These are phyloP conservation scores for Cyamopsis tetragonoloba DNA, from an alignment of 306 rosid species.

Conservation along the genomic window DNA sequence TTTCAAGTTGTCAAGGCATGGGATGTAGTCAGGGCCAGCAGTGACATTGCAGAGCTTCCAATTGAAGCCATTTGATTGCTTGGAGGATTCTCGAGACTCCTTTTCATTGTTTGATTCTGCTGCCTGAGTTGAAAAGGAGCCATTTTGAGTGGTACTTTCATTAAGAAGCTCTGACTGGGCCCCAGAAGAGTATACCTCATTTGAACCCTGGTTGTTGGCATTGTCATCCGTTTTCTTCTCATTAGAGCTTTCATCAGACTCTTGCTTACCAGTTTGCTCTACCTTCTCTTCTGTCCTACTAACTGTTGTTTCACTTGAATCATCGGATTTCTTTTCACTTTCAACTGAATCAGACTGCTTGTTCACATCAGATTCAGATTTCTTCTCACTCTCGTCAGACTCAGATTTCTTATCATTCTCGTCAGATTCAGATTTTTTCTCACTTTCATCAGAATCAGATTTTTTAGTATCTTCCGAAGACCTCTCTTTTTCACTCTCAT, in stretches of 20 bases:
- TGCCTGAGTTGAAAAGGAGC: constrained; percentile 80
- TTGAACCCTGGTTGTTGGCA: constrained; percentile 40
- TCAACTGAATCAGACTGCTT: constrained; percentile 34
- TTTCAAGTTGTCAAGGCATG: constrained; percentile 92
- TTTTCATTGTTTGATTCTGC: constrained; percentile 79
- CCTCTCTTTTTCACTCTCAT: constrained; percentile 27
- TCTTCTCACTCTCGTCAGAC: constrained; percentile 30
- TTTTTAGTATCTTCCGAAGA: constrained; percentile 25
- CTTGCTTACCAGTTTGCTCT: constrained; percentile 45
- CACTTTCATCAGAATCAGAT: not conserved
- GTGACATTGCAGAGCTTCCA: constrained; percentile 91
- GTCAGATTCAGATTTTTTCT: constrained; percentile 34
- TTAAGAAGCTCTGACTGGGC: constrained; percentile 82
- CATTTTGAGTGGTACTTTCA: constrained; percentile 55
- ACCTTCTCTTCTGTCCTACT: constrained; percentile 45
- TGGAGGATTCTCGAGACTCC: constrained; percentile 55
- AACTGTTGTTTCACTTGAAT: constrained; percentile 30
- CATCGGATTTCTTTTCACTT: constrained; percentile 37
- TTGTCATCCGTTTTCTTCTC: constrained; percentile 49
- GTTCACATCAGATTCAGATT: constrained; percentile 27
- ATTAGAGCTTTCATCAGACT: constrained; percentile 38
- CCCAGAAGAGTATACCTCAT: constrained; percentile 63
- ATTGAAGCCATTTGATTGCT: constrained; percentile 39
- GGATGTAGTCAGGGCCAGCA: constrained; percentile 88
- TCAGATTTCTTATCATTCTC: constrained; percentile 31